Conservation (phyloP, 352 stramenopile species). For the Phytophthora sansomeana region DNA sequence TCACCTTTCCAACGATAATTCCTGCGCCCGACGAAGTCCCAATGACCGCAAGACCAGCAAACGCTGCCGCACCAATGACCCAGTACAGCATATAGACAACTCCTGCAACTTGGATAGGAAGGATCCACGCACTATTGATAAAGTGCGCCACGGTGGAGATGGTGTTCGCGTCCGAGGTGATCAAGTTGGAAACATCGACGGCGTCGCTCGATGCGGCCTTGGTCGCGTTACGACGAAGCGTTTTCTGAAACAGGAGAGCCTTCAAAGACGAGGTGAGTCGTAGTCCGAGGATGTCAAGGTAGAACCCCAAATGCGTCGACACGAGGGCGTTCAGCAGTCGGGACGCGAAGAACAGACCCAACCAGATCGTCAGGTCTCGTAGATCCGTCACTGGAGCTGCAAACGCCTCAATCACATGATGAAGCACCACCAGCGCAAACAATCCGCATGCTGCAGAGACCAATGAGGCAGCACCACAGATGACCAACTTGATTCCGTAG, state of each 20-base stretch:
- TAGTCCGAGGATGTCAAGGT: slow-evolving; percentile 38
- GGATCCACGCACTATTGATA: slow-evolving; percentile 57
- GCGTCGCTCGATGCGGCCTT: slow-evolving; percentile 14
- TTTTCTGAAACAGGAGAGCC: slow-evolving; percentile 52
- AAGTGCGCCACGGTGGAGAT: slow-evolving; percentile 43
- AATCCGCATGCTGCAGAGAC: slow-evolving; percentile 27
- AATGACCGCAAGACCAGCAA: slow-evolving; percentile 53
- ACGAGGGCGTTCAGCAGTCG: slow-evolving; percentile 45
- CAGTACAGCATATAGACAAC: slow-evolving; percentile 51
- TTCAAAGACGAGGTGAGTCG: slow-evolving; percentile 36
- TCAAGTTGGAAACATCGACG: slow-evolving; percentile 53
- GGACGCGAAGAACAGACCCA: slow-evolving; percentile 47
- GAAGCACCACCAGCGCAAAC: slow-evolving; percentile 48
- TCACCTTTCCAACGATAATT: slow-evolving; percentile 54
- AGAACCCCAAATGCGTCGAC: slow-evolving; percentile 31
- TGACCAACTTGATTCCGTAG: slow-evolving; percentile 26
- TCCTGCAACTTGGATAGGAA: slow-evolving; percentile 47
- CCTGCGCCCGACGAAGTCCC: slow-evolving; percentile 40
- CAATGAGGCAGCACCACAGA: slow-evolving; percentile 29
- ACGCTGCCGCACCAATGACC: slow-evolving; percentile 43
- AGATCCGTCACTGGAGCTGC: slow-evolving; percentile 31
- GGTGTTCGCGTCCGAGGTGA: slow-evolving; percentile 42
- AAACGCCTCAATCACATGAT: slow-evolving; percentile 52
- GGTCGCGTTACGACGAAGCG: slow-evolving; percentile 23
- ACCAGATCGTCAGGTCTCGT: slow-evolving; percentile 30